A percentile compares a stretch with the other conserved stretches of the same genome.
Evolutionary conservation across 2,329 filamentous ascomycete species (phyloP).

Genomic region (Arachnopeziza araneosa): DNA sequence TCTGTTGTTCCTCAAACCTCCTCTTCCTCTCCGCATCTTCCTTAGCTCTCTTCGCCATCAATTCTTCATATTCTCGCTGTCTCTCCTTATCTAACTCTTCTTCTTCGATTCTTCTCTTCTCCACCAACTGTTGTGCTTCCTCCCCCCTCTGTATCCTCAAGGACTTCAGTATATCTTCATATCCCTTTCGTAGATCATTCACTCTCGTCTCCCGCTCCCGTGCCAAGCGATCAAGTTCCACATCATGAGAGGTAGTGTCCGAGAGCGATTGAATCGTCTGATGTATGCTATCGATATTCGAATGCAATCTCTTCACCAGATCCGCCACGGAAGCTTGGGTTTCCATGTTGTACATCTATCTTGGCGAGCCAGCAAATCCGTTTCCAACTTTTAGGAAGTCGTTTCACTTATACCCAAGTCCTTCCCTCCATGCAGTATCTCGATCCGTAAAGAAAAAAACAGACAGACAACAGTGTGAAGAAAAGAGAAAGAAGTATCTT

Average conservation of each 20-base stretch:
- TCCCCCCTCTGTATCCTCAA: conserved; percentile 8
- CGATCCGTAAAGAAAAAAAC: background rate
- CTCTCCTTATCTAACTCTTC: conserved; percentile 16
- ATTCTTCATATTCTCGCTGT: conserved; percentile 5
- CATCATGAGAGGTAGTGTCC: conserved; percentile 21
- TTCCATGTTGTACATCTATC: background rate
- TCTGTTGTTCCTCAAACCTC: conserved; percentile 19
- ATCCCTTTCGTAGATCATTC: conserved; percentile 13
- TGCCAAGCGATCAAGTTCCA: conserved; percentile 20
- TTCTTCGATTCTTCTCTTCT: conserved; percentile 15
- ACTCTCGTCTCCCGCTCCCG: conserved; percentile 20
- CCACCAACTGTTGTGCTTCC: conserved; percentile 13
- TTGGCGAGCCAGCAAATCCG: background rate
- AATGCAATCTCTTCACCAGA: conserved; percentile 23
- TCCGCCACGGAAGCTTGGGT: conserved; percentile 12
- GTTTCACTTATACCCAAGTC: background rate
- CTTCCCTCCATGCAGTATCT: background rate
- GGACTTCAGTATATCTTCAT: conserved; percentile 15
- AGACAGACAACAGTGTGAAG: background rate
- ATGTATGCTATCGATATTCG: conserved; percentile 26
- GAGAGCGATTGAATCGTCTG: conserved; percentile 18
- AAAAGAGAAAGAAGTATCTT: background rate
- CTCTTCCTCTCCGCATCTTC: conserved; percentile 14
- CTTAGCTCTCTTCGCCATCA: conserved; percentile 8
- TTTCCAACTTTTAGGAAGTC: background rate